Evolutionary conservation across 345 rosid species (phyloP), one percentile per base, ranked within the genome.

Genomic region (Ceriops decandra): DNA sequence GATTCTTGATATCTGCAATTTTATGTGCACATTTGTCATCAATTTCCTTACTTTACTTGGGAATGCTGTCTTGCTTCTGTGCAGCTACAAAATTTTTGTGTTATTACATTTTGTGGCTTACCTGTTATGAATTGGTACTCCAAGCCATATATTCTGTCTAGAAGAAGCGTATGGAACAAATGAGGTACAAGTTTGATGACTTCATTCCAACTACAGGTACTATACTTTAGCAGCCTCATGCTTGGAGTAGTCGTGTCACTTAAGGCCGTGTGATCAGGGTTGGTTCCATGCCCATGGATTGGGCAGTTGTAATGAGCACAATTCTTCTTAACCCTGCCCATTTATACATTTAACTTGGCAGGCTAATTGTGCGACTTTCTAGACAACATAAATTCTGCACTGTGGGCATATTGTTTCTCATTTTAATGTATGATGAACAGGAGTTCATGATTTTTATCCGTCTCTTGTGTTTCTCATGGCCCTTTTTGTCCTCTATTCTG

Each of bases 21-120:
- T 20, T 19, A 11, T 75, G 75, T 77, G 65, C 68, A 53, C 74
- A 66, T 75, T 57, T 31, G 33, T 31, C 72, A n/a, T n/a, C 68
- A 49, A 69, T 60, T 69, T 76, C 60, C 47, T 58, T 62, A 64
- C 58, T 72, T 69, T 63, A 72, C 24, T 66, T 58, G 21, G 46
- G 33, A 6, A 19, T 58, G 20, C 49, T 28, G 42, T 57, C 57
- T 58, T 19, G 57, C 62, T 24, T n/a, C 21, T 30, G 13, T 35
- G 46, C 46, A 38, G 3, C 13, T 10, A 1, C 27, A 38, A 21
- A 32, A 4, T 20, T 6, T 20, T 9, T 58, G 17, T 57, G 26
- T 28, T 21, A 19, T 27, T 3, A 10, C 53, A 19, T 19, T 26
- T 58, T 4, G 5, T n/a, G 66, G 17, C 19, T 52, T 33, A 11